Conservation (phyloP, 805 yeast species). For the Komagataella mondaviorum region DNA sequence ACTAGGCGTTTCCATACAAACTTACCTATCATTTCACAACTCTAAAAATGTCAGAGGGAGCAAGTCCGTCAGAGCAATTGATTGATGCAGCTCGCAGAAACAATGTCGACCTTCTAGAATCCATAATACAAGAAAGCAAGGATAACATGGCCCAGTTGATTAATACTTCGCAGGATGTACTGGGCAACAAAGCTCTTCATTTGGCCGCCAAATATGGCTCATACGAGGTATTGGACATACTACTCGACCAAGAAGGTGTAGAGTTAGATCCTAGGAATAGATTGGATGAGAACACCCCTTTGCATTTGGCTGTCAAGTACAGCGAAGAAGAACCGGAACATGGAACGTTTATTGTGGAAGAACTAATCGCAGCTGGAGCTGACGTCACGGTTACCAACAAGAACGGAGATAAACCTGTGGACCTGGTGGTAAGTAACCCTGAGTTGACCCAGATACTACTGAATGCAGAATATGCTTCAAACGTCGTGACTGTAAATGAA, state of each 20-base stretch:
- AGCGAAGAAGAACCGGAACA: conserved; percentile 73
- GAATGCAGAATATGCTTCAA: conserved; percentile 70
- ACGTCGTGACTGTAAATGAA: conserved; percentile 14
- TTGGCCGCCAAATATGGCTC: conserved; percentile 72
- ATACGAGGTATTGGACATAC: conserved; percentile 70
- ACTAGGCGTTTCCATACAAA: not conserved
- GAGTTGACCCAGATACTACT: conserved; percentile 52
- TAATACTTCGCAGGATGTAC: conserved; percentile 60
- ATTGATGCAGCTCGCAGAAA: conserved; percentile 83
- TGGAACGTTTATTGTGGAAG: conserved; percentile 66
- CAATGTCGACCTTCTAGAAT: conserved; percentile 60
- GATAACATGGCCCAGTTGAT: conserved; percentile 32
- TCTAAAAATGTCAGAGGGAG: conserved; percentile 36
- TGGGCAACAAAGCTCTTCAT: conserved; percentile 75
- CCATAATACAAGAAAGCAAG: conserved; percentile 27
- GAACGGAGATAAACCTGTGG: conserved; percentile 62
- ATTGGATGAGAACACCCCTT: conserved; percentile 72
- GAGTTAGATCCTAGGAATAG: conserved; percentile 75
- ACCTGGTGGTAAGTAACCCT: conserved; percentile 45
- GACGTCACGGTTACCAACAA: conserved; percentile 55
- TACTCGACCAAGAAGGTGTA: conserved; percentile 81
- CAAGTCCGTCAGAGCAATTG: conserved; percentile 63
- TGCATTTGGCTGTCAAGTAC: conserved; percentile 75
- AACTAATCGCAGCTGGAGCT: conserved; percentile 82
- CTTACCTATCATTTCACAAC: not conserved